phyloP scores from a whole-genome alignment of 1,139 yeast genomes.

The Kodamaea fungicola region DNA sequence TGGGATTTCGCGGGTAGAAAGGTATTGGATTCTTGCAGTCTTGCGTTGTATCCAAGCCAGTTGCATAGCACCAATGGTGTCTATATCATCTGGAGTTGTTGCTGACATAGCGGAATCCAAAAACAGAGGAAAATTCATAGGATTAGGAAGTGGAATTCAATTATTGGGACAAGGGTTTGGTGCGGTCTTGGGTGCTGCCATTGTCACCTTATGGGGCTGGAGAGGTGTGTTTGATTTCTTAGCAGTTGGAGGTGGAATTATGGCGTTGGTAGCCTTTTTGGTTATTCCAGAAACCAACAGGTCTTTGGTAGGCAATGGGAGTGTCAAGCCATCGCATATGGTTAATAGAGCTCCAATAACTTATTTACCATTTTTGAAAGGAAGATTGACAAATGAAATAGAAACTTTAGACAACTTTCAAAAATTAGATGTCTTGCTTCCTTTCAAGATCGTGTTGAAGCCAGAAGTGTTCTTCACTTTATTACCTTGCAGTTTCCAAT shows the following conservation, averaged over 20 bases:
- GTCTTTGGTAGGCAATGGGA: constrained; percentile 64
- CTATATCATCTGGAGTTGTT: constrained; percentile 62
- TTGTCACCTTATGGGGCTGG: constrained; percentile 64
- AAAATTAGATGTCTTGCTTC: constrained; percentile 38
- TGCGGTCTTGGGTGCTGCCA: constrained; percentile 68
- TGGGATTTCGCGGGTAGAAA: constrained; percentile 22
- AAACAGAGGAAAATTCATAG: constrained; percentile 65
- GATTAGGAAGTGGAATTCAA: constrained; percentile 60
- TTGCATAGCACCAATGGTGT: constrained; percentile 68
- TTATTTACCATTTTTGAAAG: constrained; percentile 14
- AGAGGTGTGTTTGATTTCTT: constrained; percentile 74
- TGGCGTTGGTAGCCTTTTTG: constrained; percentile 33
- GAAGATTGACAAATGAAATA: constrained; percentile 12
- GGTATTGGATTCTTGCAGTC: constrained; percentile 31
- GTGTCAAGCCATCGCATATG: constrained; percentile 41
- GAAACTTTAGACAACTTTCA: constrained; percentile 4
- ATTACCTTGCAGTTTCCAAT: constrained; percentile 58
- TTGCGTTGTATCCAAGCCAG: constrained; percentile 67
- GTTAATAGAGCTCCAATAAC: constrained; percentile 38
- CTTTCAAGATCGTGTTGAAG: constrained; percentile 39
- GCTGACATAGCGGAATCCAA: constrained; percentile 62
- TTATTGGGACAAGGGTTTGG: constrained; percentile 74
- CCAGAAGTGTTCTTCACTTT: constrained; percentile 25
- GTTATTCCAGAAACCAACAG: constrained; percentile 72
- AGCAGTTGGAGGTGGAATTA: constrained; percentile 53